Evolutionary conservation across 2,329 filamentous ascomycete genomes (phyloP).

Genomic region (Colletotrichum sp.): DNA sequence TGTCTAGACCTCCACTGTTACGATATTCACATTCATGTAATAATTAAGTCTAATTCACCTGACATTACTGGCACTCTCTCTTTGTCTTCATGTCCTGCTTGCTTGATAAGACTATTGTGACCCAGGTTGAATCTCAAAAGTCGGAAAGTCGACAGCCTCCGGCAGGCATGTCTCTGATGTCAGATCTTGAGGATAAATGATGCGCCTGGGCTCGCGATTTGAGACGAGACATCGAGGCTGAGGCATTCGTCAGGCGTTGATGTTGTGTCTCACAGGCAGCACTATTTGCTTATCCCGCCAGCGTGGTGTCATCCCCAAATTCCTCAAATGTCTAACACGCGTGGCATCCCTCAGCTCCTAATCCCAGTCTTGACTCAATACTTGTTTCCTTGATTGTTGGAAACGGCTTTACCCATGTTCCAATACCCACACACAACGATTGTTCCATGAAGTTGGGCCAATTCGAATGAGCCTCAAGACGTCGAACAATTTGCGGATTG

Average conservation of each 20-base stretch:
- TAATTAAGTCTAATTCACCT: conserved; percentile 12
- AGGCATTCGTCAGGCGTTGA: background rate
- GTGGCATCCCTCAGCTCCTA: background rate
- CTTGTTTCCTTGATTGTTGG: background rate
- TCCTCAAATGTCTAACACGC: background rate
- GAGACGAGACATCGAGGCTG: background rate
- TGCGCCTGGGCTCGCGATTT: background rate
- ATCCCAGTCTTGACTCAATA: background rate
- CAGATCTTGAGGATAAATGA: background rate
- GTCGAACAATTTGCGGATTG: background rate
- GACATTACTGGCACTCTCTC: background rate
- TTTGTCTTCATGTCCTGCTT: background rate
- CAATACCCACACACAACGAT: background rate
- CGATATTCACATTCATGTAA: conserved; percentile 14
- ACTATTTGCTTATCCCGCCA: background rate
- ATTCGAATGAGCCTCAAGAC: background rate
- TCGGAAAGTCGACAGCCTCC: background rate
- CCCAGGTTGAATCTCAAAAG: background rate
- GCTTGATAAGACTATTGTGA: background rate
- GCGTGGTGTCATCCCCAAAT: background rate
- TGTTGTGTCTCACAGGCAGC: background rate
- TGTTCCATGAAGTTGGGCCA: background rate
- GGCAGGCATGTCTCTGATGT: background rate
- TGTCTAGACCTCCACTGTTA: background rate
- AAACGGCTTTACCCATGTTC: fast-evolving